Percentiles rank a stretch among this genome's conserved stretches.
These are phyloP conservation scores for Diplodia mutila DNA, from an alignment of 2,329 filamentous ascomycete species.

Conservation along the genomic window DNA sequence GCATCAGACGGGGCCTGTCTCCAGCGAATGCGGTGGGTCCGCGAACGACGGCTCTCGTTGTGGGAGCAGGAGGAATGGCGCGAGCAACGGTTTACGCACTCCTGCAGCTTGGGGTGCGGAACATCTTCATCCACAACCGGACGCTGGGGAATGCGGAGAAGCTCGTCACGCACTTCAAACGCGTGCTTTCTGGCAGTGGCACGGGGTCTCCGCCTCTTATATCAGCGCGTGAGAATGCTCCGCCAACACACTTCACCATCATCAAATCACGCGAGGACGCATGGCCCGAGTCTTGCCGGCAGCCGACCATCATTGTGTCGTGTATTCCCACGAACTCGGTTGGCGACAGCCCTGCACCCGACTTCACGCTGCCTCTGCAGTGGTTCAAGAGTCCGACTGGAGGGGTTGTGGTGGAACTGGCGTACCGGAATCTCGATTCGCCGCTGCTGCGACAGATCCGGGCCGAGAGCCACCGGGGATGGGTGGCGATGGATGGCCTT, in stretches of 20 bases:
- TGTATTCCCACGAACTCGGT: conserved; percentile 75
- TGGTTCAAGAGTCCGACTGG: conserved; percentile 76
- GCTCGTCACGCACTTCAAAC: conserved; percentile 71
- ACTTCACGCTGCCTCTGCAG: conserved; percentile 69
- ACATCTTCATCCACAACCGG: conserved; percentile 75
- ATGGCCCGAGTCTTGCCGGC: conserved; percentile 67
- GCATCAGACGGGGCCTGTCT: conserved; percentile 71
- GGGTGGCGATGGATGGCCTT: conserved; percentile 76
- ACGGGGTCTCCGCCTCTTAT: conserved; percentile 28
- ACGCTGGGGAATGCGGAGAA: conserved; percentile 68
- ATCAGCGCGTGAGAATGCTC: conserved; percentile 26
- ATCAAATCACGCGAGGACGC: conserved; percentile 60
- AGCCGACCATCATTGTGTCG: conserved; percentile 74
- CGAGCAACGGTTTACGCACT: conserved; percentile 77
- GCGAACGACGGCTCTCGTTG: conserved; percentile 57
- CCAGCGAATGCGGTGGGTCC: conserved; percentile 65
- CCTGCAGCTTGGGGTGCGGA: conserved; percentile 74
- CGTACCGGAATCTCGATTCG: conserved; percentile 74
- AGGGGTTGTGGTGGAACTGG: conserved; percentile 73
- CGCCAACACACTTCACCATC: conserved; percentile 58
- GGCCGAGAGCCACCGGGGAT: conserved; percentile 62
- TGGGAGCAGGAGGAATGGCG: conserved; percentile 74
- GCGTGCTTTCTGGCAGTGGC: conserved; percentile 24
- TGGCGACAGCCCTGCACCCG: conserved; percentile 65
- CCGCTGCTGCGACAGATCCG: conserved; percentile 71